A percentile compares a stretch with the other conserved stretches of the same genome.
Evolutionary conservation across 2,329 filamentous ascomycete species (phyloP).

Genomic region (Chrysosporium queenslandicum): DNA sequence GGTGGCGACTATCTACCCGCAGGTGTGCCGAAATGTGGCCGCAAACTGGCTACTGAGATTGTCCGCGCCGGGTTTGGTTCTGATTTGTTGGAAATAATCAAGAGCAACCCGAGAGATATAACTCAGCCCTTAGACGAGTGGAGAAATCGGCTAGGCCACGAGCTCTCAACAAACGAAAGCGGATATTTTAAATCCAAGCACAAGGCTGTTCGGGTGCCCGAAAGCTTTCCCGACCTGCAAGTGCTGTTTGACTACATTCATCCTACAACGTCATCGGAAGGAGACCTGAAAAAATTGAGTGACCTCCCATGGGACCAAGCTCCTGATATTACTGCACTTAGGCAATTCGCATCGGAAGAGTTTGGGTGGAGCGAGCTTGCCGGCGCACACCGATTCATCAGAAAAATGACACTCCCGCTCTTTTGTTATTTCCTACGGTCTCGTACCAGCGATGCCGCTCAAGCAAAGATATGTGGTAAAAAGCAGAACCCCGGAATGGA

Average conservation of each 20-base stretch:
- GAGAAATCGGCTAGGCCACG: slow-evolving; percentile 61
- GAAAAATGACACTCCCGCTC: slow-evolving; percentile 66
- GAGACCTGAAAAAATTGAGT: slow-evolving; percentile 48
- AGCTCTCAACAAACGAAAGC: slow-evolving; percentile 74
- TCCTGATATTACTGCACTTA: slow-evolving; percentile 57
- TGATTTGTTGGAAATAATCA: slow-evolving; percentile 55
- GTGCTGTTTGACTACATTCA: slow-evolving; percentile 80
- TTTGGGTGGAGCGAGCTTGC: slow-evolving; percentile 76
- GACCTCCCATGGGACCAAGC: slow-evolving; percentile 52
- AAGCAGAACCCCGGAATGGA: slow-evolving; percentile 66
- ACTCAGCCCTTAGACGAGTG: slow-evolving; percentile 48
- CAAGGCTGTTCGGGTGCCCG: slow-evolving; percentile 62
- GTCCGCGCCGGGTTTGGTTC: slow-evolving; percentile 78
- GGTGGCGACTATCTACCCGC: slow-evolving; percentile 89
- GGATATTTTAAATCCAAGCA: slow-evolving; percentile 70
- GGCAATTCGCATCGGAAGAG: slow-evolving; percentile 64
- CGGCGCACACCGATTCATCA: slow-evolving; percentile 76
- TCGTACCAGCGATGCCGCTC: slow-evolving; percentile 25
- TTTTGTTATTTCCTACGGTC: slow-evolving; percentile 51
- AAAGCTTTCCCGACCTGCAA: slow-evolving; percentile 67
- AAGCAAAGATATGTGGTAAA: slow-evolving; percentile 52
- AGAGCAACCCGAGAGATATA: slow-evolving; percentile 29
- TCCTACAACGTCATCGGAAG: slow-evolving; percentile 62
- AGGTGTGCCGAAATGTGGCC: slow-evolving; percentile 76
- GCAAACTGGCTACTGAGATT: slow-evolving; percentile 81